A percentile compares a stretch with the other conserved stretches of the same genome.
phyloP scores from a whole-genome alignment of 306 rosid species.

The Pyrus pyrifolia region DNA sequence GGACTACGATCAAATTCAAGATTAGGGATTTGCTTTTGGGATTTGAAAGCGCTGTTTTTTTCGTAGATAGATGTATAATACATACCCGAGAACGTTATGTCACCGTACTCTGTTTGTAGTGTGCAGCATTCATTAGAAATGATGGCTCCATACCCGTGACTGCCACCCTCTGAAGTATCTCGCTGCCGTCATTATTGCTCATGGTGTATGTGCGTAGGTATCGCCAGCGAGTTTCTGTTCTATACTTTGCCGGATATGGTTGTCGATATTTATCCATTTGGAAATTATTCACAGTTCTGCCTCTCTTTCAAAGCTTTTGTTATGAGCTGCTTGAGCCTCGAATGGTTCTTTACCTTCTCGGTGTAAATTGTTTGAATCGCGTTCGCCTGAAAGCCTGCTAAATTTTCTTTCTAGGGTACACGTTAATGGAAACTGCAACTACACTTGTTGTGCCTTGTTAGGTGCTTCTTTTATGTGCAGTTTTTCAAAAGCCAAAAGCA shows the following conservation, averaged over 20 bases:
- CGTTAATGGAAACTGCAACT: not conserved
- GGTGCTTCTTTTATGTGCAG: too few species aligned
- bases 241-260: not conserved
- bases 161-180: not conserved
- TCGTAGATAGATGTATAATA: slow-evolving; percentile 61
- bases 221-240: not conserved
- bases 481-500: too few species aligned
- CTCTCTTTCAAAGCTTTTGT: not conserved
- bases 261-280: not conserved
- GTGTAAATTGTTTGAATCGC: not conserved
- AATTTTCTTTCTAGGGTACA: not conserved
- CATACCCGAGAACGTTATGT: slow-evolving; percentile 33
- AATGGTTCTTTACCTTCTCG: too few species aligned
- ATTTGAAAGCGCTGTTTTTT: slow-evolving; percentile 20
- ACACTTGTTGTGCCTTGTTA: not conserved
- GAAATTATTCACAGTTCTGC: not conserved
- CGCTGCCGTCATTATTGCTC: not conserved
- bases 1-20: slow-evolving; percentile 75
- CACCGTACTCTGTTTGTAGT: slow-evolving; percentile 45
- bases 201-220: not conserved
- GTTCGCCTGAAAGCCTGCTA: not conserved
- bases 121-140: slow-evolving; percentile 47
- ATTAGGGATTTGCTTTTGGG: slow-evolving; percentile 29
- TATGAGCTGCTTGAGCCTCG: not conserved
- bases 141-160: slow-evolving; percentile 13